Evolutionary conservation across 2,329 filamentous ascomycete species (phyloP).

Genomic region (Cercospora sojina): DNA sequence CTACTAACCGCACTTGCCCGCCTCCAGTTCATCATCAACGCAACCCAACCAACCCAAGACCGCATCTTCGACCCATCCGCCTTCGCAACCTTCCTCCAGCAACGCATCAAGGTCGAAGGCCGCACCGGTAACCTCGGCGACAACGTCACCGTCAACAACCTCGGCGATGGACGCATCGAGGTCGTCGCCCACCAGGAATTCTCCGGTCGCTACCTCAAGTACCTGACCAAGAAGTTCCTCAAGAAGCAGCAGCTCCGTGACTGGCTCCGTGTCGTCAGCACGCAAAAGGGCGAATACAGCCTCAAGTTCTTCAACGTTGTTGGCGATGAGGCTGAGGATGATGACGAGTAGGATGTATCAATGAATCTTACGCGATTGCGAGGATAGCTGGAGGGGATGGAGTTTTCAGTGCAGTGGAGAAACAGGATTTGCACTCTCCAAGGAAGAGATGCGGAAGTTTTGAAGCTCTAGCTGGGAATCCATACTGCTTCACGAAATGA

Average conservation of each 20-base stretch:
- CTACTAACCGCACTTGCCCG: background rate
- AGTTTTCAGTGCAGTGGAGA: background rate
- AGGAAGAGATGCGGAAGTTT: background rate
- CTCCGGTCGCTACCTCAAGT: conserved; percentile 99
- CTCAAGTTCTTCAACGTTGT: conserved; percentile 99
- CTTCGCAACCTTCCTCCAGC: conserved; percentile 99
- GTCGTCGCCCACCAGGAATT: conserved; percentile 96
- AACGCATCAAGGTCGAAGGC: conserved; percentile 99
- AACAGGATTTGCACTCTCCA: background rate
- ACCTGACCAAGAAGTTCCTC: conserved; percentile 99
- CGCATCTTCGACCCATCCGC: conserved; percentile 99
- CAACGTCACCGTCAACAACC: conserved; percentile 82
- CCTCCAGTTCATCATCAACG: conserved; percentile 94
- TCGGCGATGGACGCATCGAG: conserved; percentile 96
- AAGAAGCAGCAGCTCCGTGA: conserved; percentile 99
- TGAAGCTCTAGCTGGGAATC: background rate
- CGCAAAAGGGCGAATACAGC: conserved; percentile 97
- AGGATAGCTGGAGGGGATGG: background rate
- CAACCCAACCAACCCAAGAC: conserved; percentile 94
- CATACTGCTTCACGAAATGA: background rate
- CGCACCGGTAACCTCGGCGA: conserved; percentile 98
- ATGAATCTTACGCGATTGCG: background rate
- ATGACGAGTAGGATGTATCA: conserved; percentile 77
- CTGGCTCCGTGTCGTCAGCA: conserved; percentile 98
- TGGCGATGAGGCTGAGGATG: conserved; percentile 95